Evolutionary conservation across 306 rosid genomes (phyloP), one percentile per base, ranked within the genome.

Genomic region (Medicago lupulina): DNA sequence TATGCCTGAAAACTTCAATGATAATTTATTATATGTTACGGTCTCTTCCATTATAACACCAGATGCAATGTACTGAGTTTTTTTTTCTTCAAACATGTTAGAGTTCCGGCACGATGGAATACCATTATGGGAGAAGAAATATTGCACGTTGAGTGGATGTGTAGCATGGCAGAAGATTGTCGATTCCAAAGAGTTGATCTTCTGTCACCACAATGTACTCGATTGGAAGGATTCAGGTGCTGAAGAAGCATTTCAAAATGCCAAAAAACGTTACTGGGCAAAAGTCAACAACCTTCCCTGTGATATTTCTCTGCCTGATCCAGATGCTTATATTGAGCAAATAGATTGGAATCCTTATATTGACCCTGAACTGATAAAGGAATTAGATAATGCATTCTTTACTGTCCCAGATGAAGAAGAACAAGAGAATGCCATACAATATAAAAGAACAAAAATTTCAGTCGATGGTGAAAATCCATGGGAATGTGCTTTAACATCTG

Each of bases 101-200:
- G 94, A 83, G 65, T 83, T 70, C 80, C 43, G 74, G 78, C 79
- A 79, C 68, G 97, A 94, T 25, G 96, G 91, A 36, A 68, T 94
- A 80, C 97, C 98, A 70, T n/a, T 82, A 15, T 94, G 97, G 98
- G 96, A 94, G 83, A 94, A 94, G 88, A 84, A 84, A 75, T 91
- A 83, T 76, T 91, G 95, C 83, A 82, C 80, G 11, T 70, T 43
- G 75, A 63, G 86, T 40, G 96, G 96, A 58, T 67, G 72, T 21
- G 85, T 94, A 16, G 93, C 96, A 18, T 91, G 97, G 98, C 77
- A 93, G 83, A 94, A 92, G 86, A 68, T 92, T 60, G 84, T 87
- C 11, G 89, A 86, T 61, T 44, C 95, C 54, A 89, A 91, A 86
- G 76, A 73, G 10, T 66, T 64, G 73, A 59, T 79, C 54, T 70